Conservation (phyloP, 352 stramenopile species). For the Phytophthora melonis region DNA sequence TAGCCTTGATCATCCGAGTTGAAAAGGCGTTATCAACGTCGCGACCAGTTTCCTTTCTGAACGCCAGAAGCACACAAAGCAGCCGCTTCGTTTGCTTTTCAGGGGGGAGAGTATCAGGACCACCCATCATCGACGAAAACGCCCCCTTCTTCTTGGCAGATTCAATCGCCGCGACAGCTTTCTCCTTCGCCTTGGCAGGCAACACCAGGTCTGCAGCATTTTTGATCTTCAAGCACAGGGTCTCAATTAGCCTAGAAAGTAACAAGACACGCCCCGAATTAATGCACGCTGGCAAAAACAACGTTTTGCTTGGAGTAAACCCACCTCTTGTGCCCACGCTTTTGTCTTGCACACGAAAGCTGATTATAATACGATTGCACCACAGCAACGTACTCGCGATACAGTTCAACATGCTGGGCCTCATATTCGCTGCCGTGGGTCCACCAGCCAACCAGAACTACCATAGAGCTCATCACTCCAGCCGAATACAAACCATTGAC, state of each 20-base stretch:
- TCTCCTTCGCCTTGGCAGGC: too few species aligned
- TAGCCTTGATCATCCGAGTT: background rate
- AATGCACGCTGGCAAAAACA: too few species aligned
- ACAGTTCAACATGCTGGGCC: background rate
- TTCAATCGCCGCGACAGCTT: too few species aligned
- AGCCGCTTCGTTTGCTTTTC: background rate
- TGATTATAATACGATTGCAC: background rate
- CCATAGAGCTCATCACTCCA: constrained; percentile 6
- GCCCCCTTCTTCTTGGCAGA: too few species aligned
- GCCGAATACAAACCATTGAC: background rate
- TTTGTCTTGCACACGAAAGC: constrained; percentile 5
- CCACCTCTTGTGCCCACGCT: background rate
- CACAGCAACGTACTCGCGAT: background rate
- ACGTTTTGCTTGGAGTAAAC: background rate
- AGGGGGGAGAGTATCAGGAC: background rate
- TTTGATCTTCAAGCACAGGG: too few species aligned
- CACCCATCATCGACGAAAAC: background rate
- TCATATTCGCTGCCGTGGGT: background rate
- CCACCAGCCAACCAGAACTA: background rate
- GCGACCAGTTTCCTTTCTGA: background rate
- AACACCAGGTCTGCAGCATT: too few species aligned
- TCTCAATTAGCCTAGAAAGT: too few species aligned
- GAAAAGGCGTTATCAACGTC: background rate
- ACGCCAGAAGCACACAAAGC: background rate
- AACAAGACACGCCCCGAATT: too few species aligned